These are phyloP conservation scores for Cladosporium sp. DNA, from an alignment of 2,329 filamentous ascomycete genomes.

Conservation along the genomic window DNA sequence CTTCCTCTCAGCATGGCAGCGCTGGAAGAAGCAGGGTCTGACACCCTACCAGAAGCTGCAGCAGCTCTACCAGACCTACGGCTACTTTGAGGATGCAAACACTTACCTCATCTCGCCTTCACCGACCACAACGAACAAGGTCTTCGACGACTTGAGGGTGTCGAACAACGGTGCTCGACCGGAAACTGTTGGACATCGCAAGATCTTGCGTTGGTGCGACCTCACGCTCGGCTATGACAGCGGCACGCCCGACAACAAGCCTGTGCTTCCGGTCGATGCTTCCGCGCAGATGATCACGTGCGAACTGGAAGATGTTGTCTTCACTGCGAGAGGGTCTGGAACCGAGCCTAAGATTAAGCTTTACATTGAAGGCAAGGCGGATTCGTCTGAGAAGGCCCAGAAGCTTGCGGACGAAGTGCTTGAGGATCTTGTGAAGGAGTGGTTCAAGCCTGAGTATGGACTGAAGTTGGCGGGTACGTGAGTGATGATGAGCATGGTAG, in stretches of 20 bases:
- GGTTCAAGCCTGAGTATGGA: slow-evolving; percentile 44
- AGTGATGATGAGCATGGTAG: not conserved
- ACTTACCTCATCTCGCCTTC: slow-evolving; percentile 63
- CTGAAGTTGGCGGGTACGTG: slow-evolving; percentile 31
- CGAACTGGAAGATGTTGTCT: slow-evolving; percentile 58
- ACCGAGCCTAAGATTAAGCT: slow-evolving; percentile 69
- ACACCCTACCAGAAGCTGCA: slow-evolving; percentile 60
- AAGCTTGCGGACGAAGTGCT: slow-evolving; percentile 48
- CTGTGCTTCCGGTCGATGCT: slow-evolving; percentile 57
- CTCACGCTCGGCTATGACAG: slow-evolving; percentile 63
- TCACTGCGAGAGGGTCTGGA: slow-evolving; percentile 62
- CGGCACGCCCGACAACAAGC: slow-evolving; percentile 51
- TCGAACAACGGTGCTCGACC: slow-evolving; percentile 32
- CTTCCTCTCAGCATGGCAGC: slow-evolving; percentile 57
- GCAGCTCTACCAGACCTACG: slow-evolving; percentile 57
- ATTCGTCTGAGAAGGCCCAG: slow-evolving; percentile 45
- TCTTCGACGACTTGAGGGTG: slow-evolving; percentile 57
- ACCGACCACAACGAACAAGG: slow-evolving; percentile 50
- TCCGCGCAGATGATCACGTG: slow-evolving; percentile 65
- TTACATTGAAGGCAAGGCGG: slow-evolving; percentile 53
- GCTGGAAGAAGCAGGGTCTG: slow-evolving; percentile 54
- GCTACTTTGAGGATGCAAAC: slow-evolving; percentile 64
- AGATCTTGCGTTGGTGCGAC: slow-evolving; percentile 61
- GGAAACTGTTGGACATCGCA: slow-evolving; percentile 49
- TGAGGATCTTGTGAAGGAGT: slow-evolving; percentile 48